Percentiles rank a stretch among this genome's conserved stretches.
Evolutionary conservation across 208 protist species (phyloP).

Genomic region (Acanthamoeba divionensis): DNA sequence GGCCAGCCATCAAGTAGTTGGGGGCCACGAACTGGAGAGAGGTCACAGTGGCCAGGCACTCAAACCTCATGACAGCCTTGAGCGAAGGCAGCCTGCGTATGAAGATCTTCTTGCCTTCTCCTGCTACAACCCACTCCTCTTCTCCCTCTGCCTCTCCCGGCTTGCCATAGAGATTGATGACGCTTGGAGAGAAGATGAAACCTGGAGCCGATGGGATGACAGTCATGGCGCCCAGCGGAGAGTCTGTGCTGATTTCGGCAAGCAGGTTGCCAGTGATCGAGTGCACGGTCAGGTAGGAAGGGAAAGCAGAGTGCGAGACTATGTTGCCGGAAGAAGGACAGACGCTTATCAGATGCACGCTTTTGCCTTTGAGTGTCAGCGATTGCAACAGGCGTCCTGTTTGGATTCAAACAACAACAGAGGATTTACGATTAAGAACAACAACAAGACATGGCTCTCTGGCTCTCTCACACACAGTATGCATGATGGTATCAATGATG

Average conservation of each 20-base stretch:
- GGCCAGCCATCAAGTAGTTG: conserved; percentile 67
- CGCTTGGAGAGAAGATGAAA: neutral
- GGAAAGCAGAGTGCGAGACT: conserved; percentile 46
- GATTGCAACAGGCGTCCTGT: neutral
- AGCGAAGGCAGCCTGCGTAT: conserved; percentile 57
- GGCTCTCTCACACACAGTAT: too few relatives aligned
- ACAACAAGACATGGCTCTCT: too few relatives aligned
- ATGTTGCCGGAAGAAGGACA: neutral
- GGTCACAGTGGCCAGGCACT: conserved; percentile 30
- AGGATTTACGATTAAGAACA: too few relatives aligned
- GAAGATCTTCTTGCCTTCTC: conserved; percentile 57
- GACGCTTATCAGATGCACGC: conserved; percentile 23
- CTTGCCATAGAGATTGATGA: neutral
- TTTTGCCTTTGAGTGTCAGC: neutral
- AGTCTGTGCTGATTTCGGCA: conserved; percentile 32
- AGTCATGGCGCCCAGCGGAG: conserved; percentile 58
- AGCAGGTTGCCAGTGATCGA: conserved; percentile 74
- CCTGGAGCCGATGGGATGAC: conserved; percentile 48
- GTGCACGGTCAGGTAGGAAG: conserved; percentile 65
- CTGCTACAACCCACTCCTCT: conserved; percentile 71
- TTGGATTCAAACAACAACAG: too few relatives aligned
- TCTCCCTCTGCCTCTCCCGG: conserved; percentile 27
- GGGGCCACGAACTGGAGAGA: conserved; percentile 53
- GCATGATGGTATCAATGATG: too few relatives aligned
- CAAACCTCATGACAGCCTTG: conserved; percentile 55